These are phyloP conservation scores for Acephala macrosclerotiorum DNA, from an alignment of 2,329 filamentous ascomycete genomes.

Conservation along the genomic window DNA sequence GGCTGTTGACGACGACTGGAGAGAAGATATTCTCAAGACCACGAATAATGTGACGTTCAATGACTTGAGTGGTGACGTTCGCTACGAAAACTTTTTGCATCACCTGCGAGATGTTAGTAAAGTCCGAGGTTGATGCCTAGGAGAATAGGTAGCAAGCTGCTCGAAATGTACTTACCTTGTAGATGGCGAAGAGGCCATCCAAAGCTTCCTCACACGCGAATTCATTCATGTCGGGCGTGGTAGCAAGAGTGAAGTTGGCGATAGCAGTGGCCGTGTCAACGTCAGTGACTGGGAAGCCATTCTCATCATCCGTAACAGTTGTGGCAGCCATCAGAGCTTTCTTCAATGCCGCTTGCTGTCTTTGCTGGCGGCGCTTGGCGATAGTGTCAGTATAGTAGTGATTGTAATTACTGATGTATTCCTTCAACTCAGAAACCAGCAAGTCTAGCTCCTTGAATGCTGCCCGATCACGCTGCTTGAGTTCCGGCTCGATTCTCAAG, in stretches of 20 bases:
- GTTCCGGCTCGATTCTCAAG: conserved; percentile 25
- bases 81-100: conserved; percentile 44
- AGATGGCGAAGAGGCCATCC: conserved; percentile 43
- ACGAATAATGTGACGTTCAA: conserved; percentile 45
- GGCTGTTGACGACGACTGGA: conserved; percentile 35
- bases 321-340: conserved; percentile 9
- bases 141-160: background rate
- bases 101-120: conserved; percentile 36
- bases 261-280: conserved; percentile 26
- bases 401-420: conserved; percentile 47
- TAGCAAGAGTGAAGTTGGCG: conserved; percentile 2
- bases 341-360: conserved; percentile 13
- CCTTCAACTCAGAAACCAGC: conserved; percentile 41
- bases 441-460: conserved; percentile 40
- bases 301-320: background rate
- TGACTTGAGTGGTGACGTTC: conserved; percentile 45
- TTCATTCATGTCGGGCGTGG: conserved; percentile 40
- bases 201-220: conserved; percentile 43
- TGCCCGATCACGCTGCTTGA: conserved; percentile 27
- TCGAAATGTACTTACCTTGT: conserved; percentile 39
- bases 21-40: conserved; percentile 42
- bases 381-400: conserved; percentile 47
- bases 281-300: conserved; percentile 8
- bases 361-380: conserved; percentile 30
- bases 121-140: background rate